A percentile compares a stretch with the other conserved stretches of the same genome.
phyloP scores from a whole-genome alignment of 805 yeast species.

The Candida wancherniae region DNA sequence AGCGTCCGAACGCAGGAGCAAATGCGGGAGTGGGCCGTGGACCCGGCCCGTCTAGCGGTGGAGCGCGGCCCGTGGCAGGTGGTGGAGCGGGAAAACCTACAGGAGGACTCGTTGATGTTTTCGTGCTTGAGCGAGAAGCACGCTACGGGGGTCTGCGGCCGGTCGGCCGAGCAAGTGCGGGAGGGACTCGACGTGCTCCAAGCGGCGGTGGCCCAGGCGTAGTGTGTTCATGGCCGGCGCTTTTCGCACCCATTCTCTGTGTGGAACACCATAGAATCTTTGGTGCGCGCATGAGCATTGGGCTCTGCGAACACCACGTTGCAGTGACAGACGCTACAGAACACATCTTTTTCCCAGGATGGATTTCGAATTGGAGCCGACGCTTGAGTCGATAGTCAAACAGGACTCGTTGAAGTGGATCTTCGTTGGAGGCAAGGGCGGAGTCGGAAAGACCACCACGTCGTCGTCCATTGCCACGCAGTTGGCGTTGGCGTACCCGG shows the following conservation, averaged over 20 bases:
- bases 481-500: slow-evolving; percentile 77
- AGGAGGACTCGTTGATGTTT: slow-evolving; percentile 8
- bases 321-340: too few species aligned
- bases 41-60: background rate
- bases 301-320: background rate
- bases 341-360: too few species aligned
- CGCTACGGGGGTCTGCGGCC: slow-evolving; percentile 10
- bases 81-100: slow-evolving; percentile 3
- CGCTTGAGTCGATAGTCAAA: slow-evolving; percentile 57
- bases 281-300: too few species aligned
- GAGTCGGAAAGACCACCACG: slow-evolving; percentile 98
- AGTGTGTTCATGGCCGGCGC: too few species aligned
- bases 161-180: slow-evolving; percentile 7
- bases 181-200: background rate
- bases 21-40: slow-evolving; percentile 9
- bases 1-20: slow-evolving; percentile 4
- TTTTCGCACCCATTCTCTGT: too few species aligned
- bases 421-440: slow-evolving; percentile 99
- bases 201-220: background rate
- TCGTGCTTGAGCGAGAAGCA: slow-evolving; percentile 14
- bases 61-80: slow-evolving; percentile 6
- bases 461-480: slow-evolving; percentile 94
- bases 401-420: slow-evolving; percentile 85
- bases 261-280: too few species aligned
- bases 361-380: slow-evolving; percentile 69